Conservation (phyloP, 2,329 filamentous ascomycete species). For the Chaetomiaceae sp. region DNA sequence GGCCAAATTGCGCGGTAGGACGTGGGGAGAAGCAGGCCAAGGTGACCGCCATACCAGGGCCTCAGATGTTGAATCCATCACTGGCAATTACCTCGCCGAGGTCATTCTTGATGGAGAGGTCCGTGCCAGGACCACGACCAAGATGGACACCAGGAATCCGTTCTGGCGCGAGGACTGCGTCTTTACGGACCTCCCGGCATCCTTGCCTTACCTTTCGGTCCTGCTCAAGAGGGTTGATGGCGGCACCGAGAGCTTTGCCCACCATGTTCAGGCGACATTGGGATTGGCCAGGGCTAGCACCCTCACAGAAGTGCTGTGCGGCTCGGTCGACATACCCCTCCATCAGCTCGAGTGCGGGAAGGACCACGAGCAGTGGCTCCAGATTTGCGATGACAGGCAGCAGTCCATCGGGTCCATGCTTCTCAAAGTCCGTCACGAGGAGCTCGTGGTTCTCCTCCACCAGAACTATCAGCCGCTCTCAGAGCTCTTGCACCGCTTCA, state of each 20-base stretch:
- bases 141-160: conserved; percentile 65
- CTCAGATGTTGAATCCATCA: conserved; percentile 40
- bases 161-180: conserved; percentile 82
- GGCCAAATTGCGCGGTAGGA: conserved; percentile 52
- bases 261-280: conserved; percentile 41
- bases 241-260: conserved; percentile 42
- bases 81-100: conserved; percentile 73
- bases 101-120: conserved; percentile 76
- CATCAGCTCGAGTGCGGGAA: conserved; percentile 73
- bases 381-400: conserved; percentile 70
- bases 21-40: conserved; percentile 26
- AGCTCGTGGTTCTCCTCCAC: conserved; percentile 82
- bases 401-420: conserved; percentile 78
- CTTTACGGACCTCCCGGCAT: conserved; percentile 67
- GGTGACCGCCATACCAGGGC: conserved; percentile 32
- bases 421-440: conserved; percentile 77
- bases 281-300: conserved; percentile 41
- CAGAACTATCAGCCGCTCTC: conserved; percentile 81
- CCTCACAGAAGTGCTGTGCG: conserved; percentile 52
- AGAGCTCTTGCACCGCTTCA: conserved; percentile 79
- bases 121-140: conserved; percentile 68
- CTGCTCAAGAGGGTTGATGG: conserved; percentile 64
- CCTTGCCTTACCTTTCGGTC: conserved; percentile 64
- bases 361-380: conserved; percentile 85
- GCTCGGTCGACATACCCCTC: conserved; percentile 76